Evolutionary conservation across 2,329 filamentous ascomycete species (phyloP).

Genomic region (Microsporum ferrugineum): DNA sequence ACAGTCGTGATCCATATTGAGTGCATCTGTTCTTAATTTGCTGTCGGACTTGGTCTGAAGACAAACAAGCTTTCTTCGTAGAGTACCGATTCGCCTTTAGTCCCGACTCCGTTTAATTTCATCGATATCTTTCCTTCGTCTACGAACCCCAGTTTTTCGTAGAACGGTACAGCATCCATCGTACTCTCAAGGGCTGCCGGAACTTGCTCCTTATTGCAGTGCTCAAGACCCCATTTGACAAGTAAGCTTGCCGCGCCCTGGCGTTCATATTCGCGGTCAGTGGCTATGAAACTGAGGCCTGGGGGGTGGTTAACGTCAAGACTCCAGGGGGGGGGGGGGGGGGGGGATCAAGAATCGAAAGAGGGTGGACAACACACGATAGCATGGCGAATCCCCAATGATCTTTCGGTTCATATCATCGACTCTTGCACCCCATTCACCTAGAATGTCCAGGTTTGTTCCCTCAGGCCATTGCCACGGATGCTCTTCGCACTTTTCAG

Average conservation of each 20-base stretch:
- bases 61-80: constrained; percentile 15
- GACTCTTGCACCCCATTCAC: not conserved
- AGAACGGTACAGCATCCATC: constrained; percentile 10
- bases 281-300: constrained; percentile 17
- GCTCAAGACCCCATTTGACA: constrained; percentile 15
- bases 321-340: no score
- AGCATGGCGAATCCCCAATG: not conserved
- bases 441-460: not conserved
- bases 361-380: not conserved
- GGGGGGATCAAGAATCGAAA: no score
- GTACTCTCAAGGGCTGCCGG: constrained; percentile 12
- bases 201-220: constrained; percentile 9
- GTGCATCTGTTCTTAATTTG: not conserved
- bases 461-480: not conserved
- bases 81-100: constrained; percentile 7
- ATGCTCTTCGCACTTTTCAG: not conserved
- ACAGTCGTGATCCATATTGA: no score
- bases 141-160: constrained; percentile 12
- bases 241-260: constrained; percentile 14
- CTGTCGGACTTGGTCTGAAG: constrained; percentile 1
- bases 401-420: not conserved
- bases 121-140: constrained; percentile 11
- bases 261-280: constrained; percentile 14
- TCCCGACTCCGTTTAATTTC: constrained; percentile 8
- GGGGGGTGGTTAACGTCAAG: not conserved